Evolutionary conservation across 257 asterid species (phyloP), one percentile per base, ranked within the genome.

Genomic region (Przewalskia tangutica): DNA sequence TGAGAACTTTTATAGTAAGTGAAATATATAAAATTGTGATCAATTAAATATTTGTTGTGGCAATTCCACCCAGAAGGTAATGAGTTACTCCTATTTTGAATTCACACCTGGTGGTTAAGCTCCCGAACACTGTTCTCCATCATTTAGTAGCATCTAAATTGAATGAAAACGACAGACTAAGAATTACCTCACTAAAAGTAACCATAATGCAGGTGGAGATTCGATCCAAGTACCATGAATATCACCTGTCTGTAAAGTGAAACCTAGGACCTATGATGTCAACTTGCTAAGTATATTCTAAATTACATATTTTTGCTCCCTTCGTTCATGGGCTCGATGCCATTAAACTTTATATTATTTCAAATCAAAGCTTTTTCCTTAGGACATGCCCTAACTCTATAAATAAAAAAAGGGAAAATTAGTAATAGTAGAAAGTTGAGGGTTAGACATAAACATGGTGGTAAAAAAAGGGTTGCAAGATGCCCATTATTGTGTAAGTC

Each of bases 281-380:
- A 89, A 85, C 82, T 80, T 73, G 87, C 20, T 67, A 78, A 54
- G 68, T 78, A 78, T 81, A 59, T 53, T 36, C 79, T 8, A 84
- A 82, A 64, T 63, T 3, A 6, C 13, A 18, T 20, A 44, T 44
- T 18, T 50, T n/a, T 68, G 56, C 38, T 70, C 55, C 82, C 44
- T 7, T 77, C 77, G 83, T 89, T 89, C 87, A 81, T 80, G 89
- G 90, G 92, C 89, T 88, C 90, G 88, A 84, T 87, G 87, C 68
- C 70, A 51, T 34, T 2, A 11, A 54, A 16, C 56, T 70, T 51
- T 73, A 73, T 11, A 73, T 48, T 73, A 73, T 46, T 46, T 20
- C 42, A 18, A 34, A 71, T 46, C 59, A 46, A 12, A 71, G 17
- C 59, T 46, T 71, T 67, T 81, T 44, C 58, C 83, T 60, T 66